Evolutionary conservation across 2,329 filamentous ascomycete species (phyloP).

Genomic region (Fusarium fracticaudum): DNA sequence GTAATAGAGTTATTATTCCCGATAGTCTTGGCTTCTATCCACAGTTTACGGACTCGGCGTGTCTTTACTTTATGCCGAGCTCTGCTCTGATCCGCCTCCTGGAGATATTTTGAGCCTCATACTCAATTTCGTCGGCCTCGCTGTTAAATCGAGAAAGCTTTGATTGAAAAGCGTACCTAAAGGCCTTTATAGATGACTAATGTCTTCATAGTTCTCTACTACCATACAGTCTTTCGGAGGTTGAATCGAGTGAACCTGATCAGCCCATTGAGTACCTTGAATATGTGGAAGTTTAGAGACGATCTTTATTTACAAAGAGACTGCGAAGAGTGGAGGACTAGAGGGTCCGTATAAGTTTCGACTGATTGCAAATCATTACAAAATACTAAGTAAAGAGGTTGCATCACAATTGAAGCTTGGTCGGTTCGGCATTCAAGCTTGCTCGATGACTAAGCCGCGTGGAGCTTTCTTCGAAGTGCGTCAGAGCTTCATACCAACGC

Average conservation of each 20-base stretch:
- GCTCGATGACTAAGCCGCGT: slow-evolving; percentile 38
- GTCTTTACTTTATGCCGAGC: slow-evolving; percentile 20
- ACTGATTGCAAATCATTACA: background rate
- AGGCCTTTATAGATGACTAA: background rate
- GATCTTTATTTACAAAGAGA: background rate
- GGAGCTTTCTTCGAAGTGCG: slow-evolving; percentile 27
- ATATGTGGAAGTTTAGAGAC: background rate
- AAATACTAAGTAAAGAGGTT: slow-evolving; percentile 1
- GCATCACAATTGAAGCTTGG: background rate
- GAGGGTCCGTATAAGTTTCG: background rate
- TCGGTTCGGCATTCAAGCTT: background rate
- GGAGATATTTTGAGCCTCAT: slow-evolving; percentile 5
- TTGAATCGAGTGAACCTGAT: background rate
- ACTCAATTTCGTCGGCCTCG: background rate
- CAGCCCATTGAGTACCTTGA: background rate
- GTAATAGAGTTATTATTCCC: slow-evolving; percentile 31
- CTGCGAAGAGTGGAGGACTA: background rate
- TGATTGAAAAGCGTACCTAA: background rate
- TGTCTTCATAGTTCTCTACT: background rate
- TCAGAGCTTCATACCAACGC: slow-evolving; percentile 36
- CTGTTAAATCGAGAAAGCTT: background rate
- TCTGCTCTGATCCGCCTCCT: slow-evolving; percentile 12
- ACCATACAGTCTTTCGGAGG: background rate
- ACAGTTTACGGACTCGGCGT: slow-evolving; percentile 9
- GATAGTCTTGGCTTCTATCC: slow-evolving; percentile 25